These are phyloP conservation scores for Russula vinacea DNA, from an alignment of 768 basidiomycete genomes.

Conservation along the genomic window DNA sequence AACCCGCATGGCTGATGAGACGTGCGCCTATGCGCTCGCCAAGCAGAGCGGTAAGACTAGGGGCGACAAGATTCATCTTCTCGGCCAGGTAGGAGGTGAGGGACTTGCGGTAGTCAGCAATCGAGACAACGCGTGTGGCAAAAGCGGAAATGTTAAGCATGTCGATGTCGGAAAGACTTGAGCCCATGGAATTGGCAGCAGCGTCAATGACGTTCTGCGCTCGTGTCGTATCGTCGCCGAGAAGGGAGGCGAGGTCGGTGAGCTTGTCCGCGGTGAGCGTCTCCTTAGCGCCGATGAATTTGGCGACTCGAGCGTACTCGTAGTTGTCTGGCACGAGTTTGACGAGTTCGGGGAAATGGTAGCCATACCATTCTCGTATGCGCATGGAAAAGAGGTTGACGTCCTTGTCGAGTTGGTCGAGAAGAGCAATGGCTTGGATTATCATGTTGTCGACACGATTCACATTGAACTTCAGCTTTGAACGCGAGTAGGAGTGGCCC, in stretches of 20 bases:
- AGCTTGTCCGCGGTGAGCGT: slow-evolving; percentile 74
- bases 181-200: slow-evolving; percentile 91
- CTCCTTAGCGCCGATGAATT: slow-evolving; percentile 90
- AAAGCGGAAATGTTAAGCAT: slow-evolving; percentile 94
- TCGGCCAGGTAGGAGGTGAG: slow-evolving; percentile 84
- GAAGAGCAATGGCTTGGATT: slow-evolving; percentile 96
- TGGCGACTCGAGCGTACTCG: slow-evolving; percentile 82
- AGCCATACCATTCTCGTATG: slow-evolving; percentile 97
- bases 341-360: slow-evolving; percentile 97
- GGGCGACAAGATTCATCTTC: slow-evolving; percentile 98
- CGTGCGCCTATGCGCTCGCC: slow-evolving; percentile 92
- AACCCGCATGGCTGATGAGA: slow-evolving; percentile 93
- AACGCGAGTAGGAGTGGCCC: slow-evolving; percentile 95
- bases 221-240: slow-evolving; percentile 79
- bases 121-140: slow-evolving; percentile 83
- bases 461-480: slow-evolving; percentile 97
- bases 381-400: slow-evolving; percentile 99
- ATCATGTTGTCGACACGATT: slow-evolving; percentile 99
- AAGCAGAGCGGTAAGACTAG: slow-evolving; percentile 84
- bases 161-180: slow-evolving; percentile 85
- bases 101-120: slow-evolving; percentile 91
- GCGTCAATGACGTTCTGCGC: slow-evolving; percentile 96
- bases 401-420: slow-evolving; percentile 99
- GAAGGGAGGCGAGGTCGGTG: slow-evolving; percentile 68
- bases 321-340: slow-evolving; percentile 91